Evolutionary conservation across 768 basidiomycete genomes (phyloP).

Genomic region (Sporobolomyces phaffii): DNA sequence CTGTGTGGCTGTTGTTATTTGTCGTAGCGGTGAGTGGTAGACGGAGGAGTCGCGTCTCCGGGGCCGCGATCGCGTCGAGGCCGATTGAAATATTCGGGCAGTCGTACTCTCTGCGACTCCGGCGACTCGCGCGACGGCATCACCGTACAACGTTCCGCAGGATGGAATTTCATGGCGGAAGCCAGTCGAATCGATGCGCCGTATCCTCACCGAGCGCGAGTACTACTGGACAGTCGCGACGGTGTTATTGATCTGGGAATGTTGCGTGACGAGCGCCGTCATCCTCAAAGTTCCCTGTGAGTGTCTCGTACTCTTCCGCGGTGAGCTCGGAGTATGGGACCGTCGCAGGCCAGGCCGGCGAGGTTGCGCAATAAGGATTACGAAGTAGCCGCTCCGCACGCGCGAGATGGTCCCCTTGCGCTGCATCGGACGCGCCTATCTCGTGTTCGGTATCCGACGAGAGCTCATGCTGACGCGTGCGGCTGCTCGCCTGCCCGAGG

Average conservation of each 20-base stretch:
- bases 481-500: no score
- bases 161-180: background rate
- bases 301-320: background rate
- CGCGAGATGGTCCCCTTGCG: background rate
- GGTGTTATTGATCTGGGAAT: slow-evolving; percentile 6
- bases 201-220: slow-evolving; percentile 2
- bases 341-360: background rate
- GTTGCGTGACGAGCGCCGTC: slow-evolving; percentile 1
- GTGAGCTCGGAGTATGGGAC: background rate
- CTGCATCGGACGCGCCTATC: background rate
- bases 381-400: no score
- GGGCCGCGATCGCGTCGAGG: no score
- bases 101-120: no score
- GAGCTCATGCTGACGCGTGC: no score
- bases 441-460: background rate
- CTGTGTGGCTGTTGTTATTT: no score
- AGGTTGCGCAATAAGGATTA: background rate
- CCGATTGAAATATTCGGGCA: no score
- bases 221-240: slow-evolving; percentile 12
- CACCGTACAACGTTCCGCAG: no score
- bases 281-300: slow-evolving; percentile 20
- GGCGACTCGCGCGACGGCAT: no score
- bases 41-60: no score
- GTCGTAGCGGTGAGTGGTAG: no score
- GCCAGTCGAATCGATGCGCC: background rate